Evolutionary conservation across 2,329 filamentous ascomycete genomes (phyloP).

Genomic region (Scedosporium apiospermum): DNA sequence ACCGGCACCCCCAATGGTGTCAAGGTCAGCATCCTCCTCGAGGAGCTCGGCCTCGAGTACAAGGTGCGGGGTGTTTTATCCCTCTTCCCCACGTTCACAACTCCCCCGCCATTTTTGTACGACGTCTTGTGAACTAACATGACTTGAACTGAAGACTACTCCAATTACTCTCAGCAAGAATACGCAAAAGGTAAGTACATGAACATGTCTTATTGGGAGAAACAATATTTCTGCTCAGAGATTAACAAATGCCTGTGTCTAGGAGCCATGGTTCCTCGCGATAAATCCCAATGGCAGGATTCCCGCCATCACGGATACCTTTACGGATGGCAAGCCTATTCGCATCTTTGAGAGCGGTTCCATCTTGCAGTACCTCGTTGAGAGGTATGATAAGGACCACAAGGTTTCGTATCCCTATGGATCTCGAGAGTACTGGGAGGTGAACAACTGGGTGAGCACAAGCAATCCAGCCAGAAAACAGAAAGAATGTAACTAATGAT

Average conservation of each 20-base stretch:
- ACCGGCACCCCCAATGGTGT: slow-evolving; percentile 79
- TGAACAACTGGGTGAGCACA: slow-evolving; percentile 60
- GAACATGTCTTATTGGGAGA: neutral
- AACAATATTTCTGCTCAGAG: neutral
- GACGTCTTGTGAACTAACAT: neutral
- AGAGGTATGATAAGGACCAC: slow-evolving; percentile 71
- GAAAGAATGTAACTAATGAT: slow-evolving; percentile 8
- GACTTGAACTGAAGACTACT: slow-evolving; percentile 29
- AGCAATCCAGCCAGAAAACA: too few relatives aligned
- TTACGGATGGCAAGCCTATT: slow-evolving; percentile 63
- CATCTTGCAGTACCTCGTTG: slow-evolving; percentile 76
- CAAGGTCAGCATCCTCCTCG: slow-evolving; percentile 78
- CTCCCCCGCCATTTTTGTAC: neutral
- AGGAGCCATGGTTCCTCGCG: slow-evolving; percentile 72
- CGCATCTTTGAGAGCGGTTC: slow-evolving; percentile 74
- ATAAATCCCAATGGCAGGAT: slow-evolving; percentile 94
- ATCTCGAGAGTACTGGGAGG: slow-evolving; percentile 66
- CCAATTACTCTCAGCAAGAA: slow-evolving; percentile 65
- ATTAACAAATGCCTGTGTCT: neutral
- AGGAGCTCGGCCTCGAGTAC: slow-evolving; percentile 79
- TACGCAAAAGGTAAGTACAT: slow-evolving; percentile 52
- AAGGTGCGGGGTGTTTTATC: slow-evolving; percentile 35
- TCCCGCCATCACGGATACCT: slow-evolving; percentile 74
- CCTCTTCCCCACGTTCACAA: neutral
- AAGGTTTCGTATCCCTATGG: slow-evolving; percentile 72